Percentiles rank a stretch among this genome's conserved stretches.
Evolutionary conservation across 2,329 filamentous ascomycete species (phyloP).

Genomic region (Ceratocystis alfenasii): DNA sequence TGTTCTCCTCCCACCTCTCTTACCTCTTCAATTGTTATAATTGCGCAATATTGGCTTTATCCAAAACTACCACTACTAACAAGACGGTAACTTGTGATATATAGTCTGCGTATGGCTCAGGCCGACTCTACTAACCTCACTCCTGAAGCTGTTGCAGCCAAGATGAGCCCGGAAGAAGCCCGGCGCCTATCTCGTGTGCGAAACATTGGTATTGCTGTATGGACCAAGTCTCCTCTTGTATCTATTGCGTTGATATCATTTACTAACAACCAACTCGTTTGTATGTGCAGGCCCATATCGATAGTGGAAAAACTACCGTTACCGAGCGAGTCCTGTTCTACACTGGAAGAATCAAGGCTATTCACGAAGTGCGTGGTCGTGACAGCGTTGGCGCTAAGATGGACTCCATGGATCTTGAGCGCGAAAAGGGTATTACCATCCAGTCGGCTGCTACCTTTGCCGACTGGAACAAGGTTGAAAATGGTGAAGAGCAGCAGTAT

Average conservation of each 20-base stretch:
- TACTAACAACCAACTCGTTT: conserved; percentile 5
- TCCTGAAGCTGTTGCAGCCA: conserved; percentile 55
- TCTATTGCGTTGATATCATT: not conserved
- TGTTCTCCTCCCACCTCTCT: conserved; percentile 22
- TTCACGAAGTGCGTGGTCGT: conserved; percentile 91
- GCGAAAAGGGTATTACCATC: conserved; percentile 88
- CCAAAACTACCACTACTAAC: conserved; percentile 1
- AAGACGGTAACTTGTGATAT: not conserved
- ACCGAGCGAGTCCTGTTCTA: conserved; percentile 97
- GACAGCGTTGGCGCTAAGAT: conserved; percentile 97
- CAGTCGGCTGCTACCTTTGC: conserved; percentile 96
- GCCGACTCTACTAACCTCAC: conserved; percentile 42
- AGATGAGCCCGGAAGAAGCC: conserved; percentile 68
- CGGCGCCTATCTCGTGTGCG: conserved; percentile 68
- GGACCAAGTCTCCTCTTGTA: conserved; percentile 27
- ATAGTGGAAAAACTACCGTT: conserved; percentile 93
- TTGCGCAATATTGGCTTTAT: not conserved
- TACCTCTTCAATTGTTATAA: not conserved
- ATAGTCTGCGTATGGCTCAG: conserved; percentile 41
- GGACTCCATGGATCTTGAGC: conserved; percentile 98
- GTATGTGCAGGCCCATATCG: conserved; percentile 71
- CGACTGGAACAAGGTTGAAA: conserved; percentile 82
- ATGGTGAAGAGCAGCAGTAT: conserved; percentile 78
- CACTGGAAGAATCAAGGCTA: conserved; percentile 89
- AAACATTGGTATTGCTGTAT: conserved; percentile 94